A percentile compares a stretch with the other conserved stretches of the same genome.
Conservation (phyloP, 805 yeast genomes). For the Kodamaea fukazawae region DNA sequence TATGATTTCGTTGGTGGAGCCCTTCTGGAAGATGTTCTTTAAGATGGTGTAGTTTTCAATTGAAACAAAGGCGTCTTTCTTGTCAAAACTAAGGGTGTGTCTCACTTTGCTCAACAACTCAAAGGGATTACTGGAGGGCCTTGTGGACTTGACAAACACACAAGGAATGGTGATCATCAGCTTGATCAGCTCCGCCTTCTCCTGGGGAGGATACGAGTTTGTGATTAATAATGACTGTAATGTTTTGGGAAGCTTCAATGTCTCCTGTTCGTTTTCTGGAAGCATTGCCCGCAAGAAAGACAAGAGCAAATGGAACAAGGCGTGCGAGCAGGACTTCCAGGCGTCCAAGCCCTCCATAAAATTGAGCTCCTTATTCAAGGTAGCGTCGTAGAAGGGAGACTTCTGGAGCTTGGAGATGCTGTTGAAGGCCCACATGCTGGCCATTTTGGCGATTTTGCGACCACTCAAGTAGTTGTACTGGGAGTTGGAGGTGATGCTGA, state of each 20-base stretch:
- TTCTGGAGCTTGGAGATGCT: slow-evolving; percentile 29
- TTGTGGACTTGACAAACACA: slow-evolving; percentile 56
- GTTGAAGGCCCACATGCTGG: slow-evolving; percentile 87
- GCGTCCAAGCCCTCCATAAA: slow-evolving; percentile 70
- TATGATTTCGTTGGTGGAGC: slow-evolving; percentile 51
- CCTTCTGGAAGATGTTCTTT: slow-evolving; percentile 64
- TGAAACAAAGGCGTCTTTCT: slow-evolving; percentile 65
- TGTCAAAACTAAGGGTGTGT: slow-evolving; percentile 61
- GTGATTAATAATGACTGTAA: slow-evolving; percentile 63
- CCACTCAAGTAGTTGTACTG: slow-evolving; percentile 77
- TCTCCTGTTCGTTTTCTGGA: slow-evolving; percentile 59
- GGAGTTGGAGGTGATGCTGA: slow-evolving; percentile 74
- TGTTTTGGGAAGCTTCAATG: slow-evolving; percentile 59
- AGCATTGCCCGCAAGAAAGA: slow-evolving; percentile 79
- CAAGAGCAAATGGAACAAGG: slow-evolving; percentile 74
- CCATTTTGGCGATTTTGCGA: slow-evolving; percentile 73
- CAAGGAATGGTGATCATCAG: slow-evolving; percentile 56
- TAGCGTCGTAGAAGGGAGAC: slow-evolving; percentile 39
- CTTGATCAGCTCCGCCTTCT: slow-evolving; percentile 29
- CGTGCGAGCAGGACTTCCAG: slow-evolving; percentile 83
- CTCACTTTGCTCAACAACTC: slow-evolving; percentile 55
- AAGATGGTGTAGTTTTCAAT: slow-evolving; percentile 76
- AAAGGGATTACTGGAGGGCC: slow-evolving; percentile 45
- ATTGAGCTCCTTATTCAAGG: slow-evolving; percentile 27
- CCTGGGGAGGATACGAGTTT: slow-evolving; percentile 73